phyloP scores from a whole-genome alignment of 805 yeast genomes.

The Debaryomyces hansenii region DNA sequence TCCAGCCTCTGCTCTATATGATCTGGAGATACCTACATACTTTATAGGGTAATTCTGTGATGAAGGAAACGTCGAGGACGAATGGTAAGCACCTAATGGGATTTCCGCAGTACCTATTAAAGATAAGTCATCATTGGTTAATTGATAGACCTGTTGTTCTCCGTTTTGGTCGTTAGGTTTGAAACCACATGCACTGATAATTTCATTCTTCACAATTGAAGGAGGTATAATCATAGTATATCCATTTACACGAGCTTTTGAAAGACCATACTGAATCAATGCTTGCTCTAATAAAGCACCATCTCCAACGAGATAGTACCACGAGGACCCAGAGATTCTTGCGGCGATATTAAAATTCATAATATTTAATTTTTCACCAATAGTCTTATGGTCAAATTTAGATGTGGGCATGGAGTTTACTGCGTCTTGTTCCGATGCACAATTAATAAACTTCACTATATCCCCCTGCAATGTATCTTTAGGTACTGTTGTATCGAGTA shows the following conservation, averaged over 20 bases:
- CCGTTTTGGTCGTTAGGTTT: conserved; percentile 86
- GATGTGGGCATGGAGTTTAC: conserved; percentile 7
- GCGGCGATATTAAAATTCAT: conserved; percentile 75
- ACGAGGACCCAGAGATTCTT: conserved; percentile 75
- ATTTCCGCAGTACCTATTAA: conserved; percentile 95
- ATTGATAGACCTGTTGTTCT: conserved; percentile 79
- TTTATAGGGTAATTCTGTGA: conserved; percentile 49
- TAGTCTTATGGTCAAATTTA: conserved; percentile 59
- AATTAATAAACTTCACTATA: conserved; percentile 55
- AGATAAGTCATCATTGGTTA: conserved; percentile 56
- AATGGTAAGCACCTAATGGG: conserved; percentile 79
- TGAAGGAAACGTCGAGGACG: conserved; percentile 47
- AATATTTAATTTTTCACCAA: conserved; percentile 67
- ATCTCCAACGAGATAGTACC: conserved; percentile 81
- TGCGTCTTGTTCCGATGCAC: conserved; percentile 30
- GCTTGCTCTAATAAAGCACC: conserved; percentile 93
- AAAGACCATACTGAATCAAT: conserved; percentile 72
- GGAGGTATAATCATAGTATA: conserved; percentile 81
- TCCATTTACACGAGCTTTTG: conserved; percentile 63
- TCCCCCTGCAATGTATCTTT: conserved; percentile 38
- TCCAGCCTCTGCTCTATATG: conserved; percentile 96
- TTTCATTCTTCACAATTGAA: conserved; percentile 73
- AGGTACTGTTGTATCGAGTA: conserved; percentile 50
- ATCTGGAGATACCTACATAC: conserved; percentile 77
- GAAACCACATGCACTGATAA: conserved; percentile 89